Base-by-base conservation (phyloP, 2,329 filamentous ascomycete genomes). In the Colletotrichum musicola region DNA sequence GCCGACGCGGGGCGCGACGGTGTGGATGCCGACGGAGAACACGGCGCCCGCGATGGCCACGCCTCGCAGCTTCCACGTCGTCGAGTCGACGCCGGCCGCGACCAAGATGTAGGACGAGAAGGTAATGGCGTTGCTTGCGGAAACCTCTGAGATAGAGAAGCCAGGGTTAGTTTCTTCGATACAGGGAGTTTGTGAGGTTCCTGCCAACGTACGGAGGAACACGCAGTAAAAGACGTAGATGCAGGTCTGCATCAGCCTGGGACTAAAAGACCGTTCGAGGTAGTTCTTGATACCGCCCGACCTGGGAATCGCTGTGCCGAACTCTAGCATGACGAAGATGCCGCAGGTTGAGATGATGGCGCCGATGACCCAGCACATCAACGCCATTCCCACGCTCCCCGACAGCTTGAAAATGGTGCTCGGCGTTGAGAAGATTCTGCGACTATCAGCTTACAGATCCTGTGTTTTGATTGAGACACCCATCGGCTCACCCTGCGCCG, bases 231-330 rank as follows among this genome's bases (percentile, higher is more conserved):
- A 74, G 27, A 73, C 62, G 30, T 74, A 73, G 3, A 74, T 73
- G 42, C 73, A 74, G 0, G 71, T 73, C 50, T 73, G 70, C 71
- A 74, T 65, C 18, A 74, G 6, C 2, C 64, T 56, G 3, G 73
- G 73, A 20, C 53, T 66, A 53, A 71, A 74, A 1, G 72, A 71
- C 0, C 73, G 67, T 42, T 74, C 73, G 2, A 74, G 72, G 44
- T 74, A 74, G 44, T 74, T 74, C 69, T 74, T 74, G 62, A 74
- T 69, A 6, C 73, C 72, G 5, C 73, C 72, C 4, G 70, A 72
- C 42, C 30, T 14, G 12, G 73, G 73, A 4, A 74, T 73, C 2
- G 71, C 72, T 3, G 71, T 68, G 1, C 73, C 73, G 55, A 74
- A 74, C 27, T 74, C 72, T 6, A 75, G 65, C 68, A 75, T 72